Evolutionary conservation across 1,284 basidiomycete genomes (phyloP).

Genomic region (Macrocystidia cucumis): DNA sequence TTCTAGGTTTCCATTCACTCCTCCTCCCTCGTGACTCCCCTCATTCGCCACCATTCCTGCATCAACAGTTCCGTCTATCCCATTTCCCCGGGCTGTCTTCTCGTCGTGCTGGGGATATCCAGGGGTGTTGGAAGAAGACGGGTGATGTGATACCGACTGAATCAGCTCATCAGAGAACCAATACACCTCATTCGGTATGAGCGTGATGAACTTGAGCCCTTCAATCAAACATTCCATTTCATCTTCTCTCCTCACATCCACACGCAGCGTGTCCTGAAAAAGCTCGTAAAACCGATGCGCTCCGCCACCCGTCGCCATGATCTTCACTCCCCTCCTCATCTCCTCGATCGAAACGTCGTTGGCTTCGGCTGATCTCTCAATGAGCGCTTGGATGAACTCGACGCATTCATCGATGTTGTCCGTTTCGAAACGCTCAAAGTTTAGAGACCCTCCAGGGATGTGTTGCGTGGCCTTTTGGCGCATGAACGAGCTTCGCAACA

Average conservation of each 20-base stretch:
- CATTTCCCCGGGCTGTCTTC: too few relatives aligned
- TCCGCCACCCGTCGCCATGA: slow-evolving; percentile 97
- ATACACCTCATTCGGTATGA: slow-evolving; percentile 97
- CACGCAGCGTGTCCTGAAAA: slow-evolving; percentile 69
- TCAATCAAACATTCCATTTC: slow-evolving; percentile 99
- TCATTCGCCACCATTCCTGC: too few relatives aligned
- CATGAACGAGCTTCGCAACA: slow-evolving; percentile 58
- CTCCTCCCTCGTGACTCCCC: too few relatives aligned
- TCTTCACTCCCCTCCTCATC: slow-evolving; percentile 92
- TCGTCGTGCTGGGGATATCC: slow-evolving; percentile 1
- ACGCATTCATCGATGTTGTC: slow-evolving; percentile 84
- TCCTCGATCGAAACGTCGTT: slow-evolving; percentile 86
- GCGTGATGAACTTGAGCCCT: slow-evolving; percentile 93
- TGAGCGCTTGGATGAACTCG: slow-evolving; percentile 82
- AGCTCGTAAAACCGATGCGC: slow-evolving; percentile 92
- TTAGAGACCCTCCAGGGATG: slow-evolving; percentile 93
- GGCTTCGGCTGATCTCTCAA: slow-evolving; percentile 79
- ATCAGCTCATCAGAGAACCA: slow-evolving; percentile 98
- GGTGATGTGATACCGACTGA: slow-evolving; percentile 73
- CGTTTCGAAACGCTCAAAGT: slow-evolving; percentile 98
- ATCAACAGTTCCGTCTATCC: too few relatives aligned
- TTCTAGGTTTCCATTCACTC: slow-evolving; percentile 39
- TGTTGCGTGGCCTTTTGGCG: slow-evolving; percentile 72
- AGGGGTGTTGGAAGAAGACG: slow-evolving; percentile 14
- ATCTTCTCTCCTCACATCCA: slow-evolving; percentile 88